Base-by-base conservation (phyloP, 441 rosid species). In the Adansonia madagascariensis region DNA sequence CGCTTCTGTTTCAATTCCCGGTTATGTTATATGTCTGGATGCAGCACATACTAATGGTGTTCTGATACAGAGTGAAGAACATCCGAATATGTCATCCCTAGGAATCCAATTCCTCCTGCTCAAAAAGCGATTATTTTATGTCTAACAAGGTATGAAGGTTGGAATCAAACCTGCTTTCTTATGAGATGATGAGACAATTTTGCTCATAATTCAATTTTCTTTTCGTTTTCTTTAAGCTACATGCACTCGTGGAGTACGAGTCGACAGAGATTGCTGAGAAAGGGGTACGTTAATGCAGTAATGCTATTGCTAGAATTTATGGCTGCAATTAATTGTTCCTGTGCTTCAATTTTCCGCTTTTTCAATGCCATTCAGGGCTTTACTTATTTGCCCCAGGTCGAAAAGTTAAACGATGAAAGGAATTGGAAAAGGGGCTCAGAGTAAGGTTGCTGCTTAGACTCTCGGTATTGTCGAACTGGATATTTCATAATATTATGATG, bases 361-460 rank as follows among this genome's bases (percentile, higher is more conserved):
- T 57, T n/a, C 41, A 50, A 60, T 73, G 52, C 35, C 75, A 64
- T 69, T 59, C 53, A 18, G 35, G 53, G 20, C 60, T 72, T 27
- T 44, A 49, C 14, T 76, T 24, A 74, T 31, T 81, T 73, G 18
- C 56, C 50, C 64, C 79, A 96, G 98, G 98, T 83, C 6, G 95
- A 89, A 84, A 92, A 89, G 80, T 80, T 96, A 80, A 96, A 90
- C 73, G 99, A 96, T 64, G 92, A 92, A 86, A 85, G 98, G 81
- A 89, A 96, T 83, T 96, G 98, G 98, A 87, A 81, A 96, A 94
- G 89, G 99, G 98, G 43, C 95, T 96, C 77, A 90, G 95, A 79
- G 98, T 94, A 65, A 86, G 98, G 86, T 80, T 87, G 85, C 90
- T 94, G 82, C 91, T 89, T 76, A 89, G 97, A 84, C 91, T 94